Conservation (phyloP, 768 basidiomycete species). For the Collybia nuda region DNA sequence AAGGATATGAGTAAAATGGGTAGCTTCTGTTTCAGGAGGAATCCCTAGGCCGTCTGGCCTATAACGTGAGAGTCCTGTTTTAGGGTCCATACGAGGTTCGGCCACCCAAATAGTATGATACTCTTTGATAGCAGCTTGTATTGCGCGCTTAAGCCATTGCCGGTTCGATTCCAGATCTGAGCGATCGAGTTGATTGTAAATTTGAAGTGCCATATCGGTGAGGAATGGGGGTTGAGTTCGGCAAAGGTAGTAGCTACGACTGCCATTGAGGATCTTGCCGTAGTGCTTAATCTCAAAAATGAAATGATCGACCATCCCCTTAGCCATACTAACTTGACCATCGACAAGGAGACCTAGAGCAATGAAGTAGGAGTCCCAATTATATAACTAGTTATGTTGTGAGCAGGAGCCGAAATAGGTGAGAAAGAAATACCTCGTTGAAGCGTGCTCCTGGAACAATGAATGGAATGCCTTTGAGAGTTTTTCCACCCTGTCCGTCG, state of each 20-base stretch:
- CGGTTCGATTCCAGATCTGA: constrained; percentile 79
- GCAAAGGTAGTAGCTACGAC: constrained; percentile 92
- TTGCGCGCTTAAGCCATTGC: constrained; percentile 91
- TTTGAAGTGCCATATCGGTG: constrained; percentile 97
- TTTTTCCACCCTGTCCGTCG: constrained; percentile 74
- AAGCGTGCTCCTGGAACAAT: constrained; percentile 95
- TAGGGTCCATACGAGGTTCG: constrained; percentile 90
- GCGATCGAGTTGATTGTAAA: constrained; percentile 93
- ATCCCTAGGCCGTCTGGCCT: constrained; percentile 94
- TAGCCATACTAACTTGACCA: constrained; percentile 91
- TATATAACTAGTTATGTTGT: constrained; percentile 65
- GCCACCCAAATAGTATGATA: constrained; percentile 98
- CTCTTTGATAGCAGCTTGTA: constrained; percentile 97
- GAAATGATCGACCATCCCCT: constrained; percentile 98
- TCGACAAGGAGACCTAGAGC: constrained; percentile 92
- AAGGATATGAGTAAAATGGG: constrained; percentile 96
- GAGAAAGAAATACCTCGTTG: constrained; percentile 67
- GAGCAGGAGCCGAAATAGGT: constrained; percentile 3
- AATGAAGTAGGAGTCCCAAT: constrained; percentile 97
- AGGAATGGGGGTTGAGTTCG: constrained; percentile 98
- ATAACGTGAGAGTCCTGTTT: constrained; percentile 92
- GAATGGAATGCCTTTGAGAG: constrained; percentile 92
- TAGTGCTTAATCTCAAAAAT: constrained; percentile 99
- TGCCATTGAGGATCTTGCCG: constrained; percentile 95
- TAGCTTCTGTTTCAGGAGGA: constrained; percentile 97